Evolutionary conservation across 2,329 filamentous ascomycete species (phyloP), one percentile per base, ranked within the genome.

Genomic region (Ceratocystiopsis minuta): DNA sequence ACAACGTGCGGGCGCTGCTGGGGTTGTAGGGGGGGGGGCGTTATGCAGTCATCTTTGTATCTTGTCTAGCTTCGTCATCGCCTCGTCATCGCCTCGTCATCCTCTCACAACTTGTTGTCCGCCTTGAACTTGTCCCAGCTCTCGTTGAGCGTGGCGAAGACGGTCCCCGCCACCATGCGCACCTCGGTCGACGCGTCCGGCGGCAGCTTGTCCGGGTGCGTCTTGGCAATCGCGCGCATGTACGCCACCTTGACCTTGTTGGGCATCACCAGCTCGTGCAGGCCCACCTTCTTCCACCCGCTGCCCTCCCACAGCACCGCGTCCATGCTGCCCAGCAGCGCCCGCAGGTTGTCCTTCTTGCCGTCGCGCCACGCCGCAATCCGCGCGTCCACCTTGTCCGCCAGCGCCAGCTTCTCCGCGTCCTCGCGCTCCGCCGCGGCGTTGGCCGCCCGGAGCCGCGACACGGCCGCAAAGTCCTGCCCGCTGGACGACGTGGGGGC

Each of bases 191-290:
- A 70, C 32, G 76, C 74, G 47, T 77, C 67, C 59, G 75, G 73
- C 3, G 75, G 65, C 46, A 81, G 63, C 76, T 98, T 98, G 60
- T 98, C 90, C 46, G 90, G 90, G 68, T 98, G 90, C 51, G 90
- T 90, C 68, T 95, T 96, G 12, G 80, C 84, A 69, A 98, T 96
- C 6, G 88, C 90, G 72, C 94, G 95, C 90, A 98, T 96, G 57
- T 98, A 98, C 46, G 82, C 69, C 49, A 98, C 80, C 72, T 98
- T 98, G 58, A 96, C 90, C 67, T 88, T 94, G 51, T 83, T 86
- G 32, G 86, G 78, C 70, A 94, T 72, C 41, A 98, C 80, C 51
- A 98, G 60, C 63, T 98, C 90, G 49, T 87, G 80, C 75, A 98
- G 75, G 31, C 85, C 86, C 43, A 96, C 79, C 65, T 92, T 94